Conservation (phyloP, 345 rosid genomes). For the Raphanus raphanistrum region DNA sequence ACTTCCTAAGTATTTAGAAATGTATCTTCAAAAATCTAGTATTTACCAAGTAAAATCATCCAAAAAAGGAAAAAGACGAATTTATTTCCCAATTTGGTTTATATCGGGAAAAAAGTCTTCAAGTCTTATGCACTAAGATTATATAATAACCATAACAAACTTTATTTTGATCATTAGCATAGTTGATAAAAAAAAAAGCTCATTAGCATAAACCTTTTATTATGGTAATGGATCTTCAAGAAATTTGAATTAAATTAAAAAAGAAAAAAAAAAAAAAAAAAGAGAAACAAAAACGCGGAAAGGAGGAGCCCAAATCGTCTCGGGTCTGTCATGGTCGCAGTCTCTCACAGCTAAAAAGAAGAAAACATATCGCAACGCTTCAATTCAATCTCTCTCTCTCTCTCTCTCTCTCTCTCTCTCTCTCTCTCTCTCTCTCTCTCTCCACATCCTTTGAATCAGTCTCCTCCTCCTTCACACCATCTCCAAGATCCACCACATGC, state of each 20-base stretch:
- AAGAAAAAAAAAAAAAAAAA: not conserved
- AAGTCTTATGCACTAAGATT: not conserved
- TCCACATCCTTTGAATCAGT: slow-evolving; percentile 26
- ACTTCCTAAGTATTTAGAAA: not conserved
- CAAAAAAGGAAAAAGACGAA: not conserved
- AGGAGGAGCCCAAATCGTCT: slow-evolving; percentile 24
- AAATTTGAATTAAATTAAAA: slow-evolving; percentile 4
- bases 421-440: not conserved
- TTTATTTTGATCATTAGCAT: not conserved
- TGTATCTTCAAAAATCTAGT: not conserved
- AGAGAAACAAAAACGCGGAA: slow-evolving; percentile 38
- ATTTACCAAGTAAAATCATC: not conserved
- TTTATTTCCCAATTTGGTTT: not conserved
- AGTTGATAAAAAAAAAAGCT: too few species aligned
- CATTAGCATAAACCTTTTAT: not conserved
- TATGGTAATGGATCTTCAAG: slow-evolving; percentile 4
- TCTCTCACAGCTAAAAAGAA: slow-evolving; percentile 6
- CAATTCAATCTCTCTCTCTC: not conserved
- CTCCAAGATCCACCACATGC: slow-evolving; percentile 36
- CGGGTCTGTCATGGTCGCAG: slow-evolving; percentile 27
- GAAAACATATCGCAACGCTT: slow-evolving; percentile 2
- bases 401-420: not conserved
- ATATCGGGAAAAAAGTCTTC: not conserved
- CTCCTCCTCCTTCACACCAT: not conserved
- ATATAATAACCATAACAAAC: not conserved